These are phyloP conservation scores for Narthecium ossifragum DNA, from an alignment of 106 monocot species.

Conservation along the genomic window DNA sequence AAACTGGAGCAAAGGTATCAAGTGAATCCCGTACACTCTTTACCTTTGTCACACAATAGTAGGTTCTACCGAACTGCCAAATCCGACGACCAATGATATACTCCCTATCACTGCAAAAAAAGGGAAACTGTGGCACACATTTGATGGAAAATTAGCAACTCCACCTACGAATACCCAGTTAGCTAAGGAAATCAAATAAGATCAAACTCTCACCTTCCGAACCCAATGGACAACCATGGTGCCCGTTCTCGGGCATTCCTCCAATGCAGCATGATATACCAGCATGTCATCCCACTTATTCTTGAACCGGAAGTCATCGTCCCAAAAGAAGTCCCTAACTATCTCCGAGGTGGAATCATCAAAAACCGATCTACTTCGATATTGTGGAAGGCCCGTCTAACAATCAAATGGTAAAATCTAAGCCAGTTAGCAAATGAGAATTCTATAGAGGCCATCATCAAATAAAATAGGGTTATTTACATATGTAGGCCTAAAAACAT, in stretches of 20 bases:
- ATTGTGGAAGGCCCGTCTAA: conserved; percentile 73
- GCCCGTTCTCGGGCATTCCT: conserved; percentile 69
- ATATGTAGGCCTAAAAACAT: too few relatives aligned
- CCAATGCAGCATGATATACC: conserved; percentile 54
- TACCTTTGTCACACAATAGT: conserved; percentile 92
- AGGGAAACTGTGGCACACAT: conserved; percentile 59
- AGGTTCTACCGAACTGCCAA: conserved; percentile 53
- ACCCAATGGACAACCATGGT: conserved; percentile 85
- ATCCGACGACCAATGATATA: conserved; percentile 82
- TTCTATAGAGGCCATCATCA: background rate
- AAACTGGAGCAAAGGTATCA: too few relatives aligned
- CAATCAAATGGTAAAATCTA: conserved; percentile 6
- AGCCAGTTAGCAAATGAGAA: background rate
- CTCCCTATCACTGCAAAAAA: conserved; percentile 92
- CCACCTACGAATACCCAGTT: too few relatives aligned
- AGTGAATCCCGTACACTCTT: too few relatives aligned
- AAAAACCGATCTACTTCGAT: conserved; percentile 83
- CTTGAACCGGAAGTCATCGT: conserved; percentile 71
- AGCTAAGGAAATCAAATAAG: too few relatives aligned
- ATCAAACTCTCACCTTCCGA: conserved; percentile 56
- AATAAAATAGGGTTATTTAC: background rate
- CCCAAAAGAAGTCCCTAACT: conserved; percentile 93
- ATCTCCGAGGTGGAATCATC: conserved; percentile 71
- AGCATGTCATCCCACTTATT: conserved; percentile 98
- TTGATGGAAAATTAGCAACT: conserved; percentile 9